Base-by-base conservation (phyloP, 805 yeast genomes). In the Pichia membranifaciens region DNA sequence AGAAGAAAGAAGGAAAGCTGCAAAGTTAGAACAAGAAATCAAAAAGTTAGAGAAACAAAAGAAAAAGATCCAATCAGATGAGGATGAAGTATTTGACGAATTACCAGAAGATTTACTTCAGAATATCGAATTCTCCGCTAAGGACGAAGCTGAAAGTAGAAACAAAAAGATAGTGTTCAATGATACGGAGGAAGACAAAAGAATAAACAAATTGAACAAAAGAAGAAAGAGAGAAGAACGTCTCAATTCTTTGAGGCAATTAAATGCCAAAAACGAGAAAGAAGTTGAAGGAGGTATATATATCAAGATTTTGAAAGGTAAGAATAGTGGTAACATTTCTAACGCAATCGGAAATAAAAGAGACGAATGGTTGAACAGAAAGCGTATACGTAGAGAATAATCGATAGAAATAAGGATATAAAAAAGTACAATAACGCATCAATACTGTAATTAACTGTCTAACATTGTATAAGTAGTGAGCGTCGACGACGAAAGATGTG, bases 61-160 rank as follows among this genome's bases (percentile, higher is more conserved):
- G 33, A 31, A 46, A 38, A 34, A 45, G 23, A 13, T 47, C 17
- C n/a, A 43, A 20, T 23, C 33, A 20, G 40, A 35, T n/a, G 47
- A 48, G 2, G 51, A 44, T 7, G 55, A 54, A n/a, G 44, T 58
- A 6, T 63, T 69, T 5, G 73, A 69, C 44, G 65, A 66, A 38
- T 57, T 74, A 32, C 72, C 76, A 2, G 61, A 58, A 25, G 72
- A 69, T 1, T 59, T 74, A 28, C 58, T 74, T 34, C 69, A 68
- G 17, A 51, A 47, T 29, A 47, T 53, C 47, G 55, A 51, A 31
- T 38, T 51, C 34, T 51, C 40, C 18, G 13, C 15, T 15, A 3
- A 51, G 38, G 54, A 57, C 28, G 48, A 56, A 50, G 45, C 44
- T 7, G 47, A 54, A 51, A 38, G 43, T 35, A 43, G 44, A 16